Percentiles rank a stretch among this genome's conserved stretches.
phyloP scores from a whole-genome alignment of 768 basidiomycete genomes.

The Pleurotus salmoneostramineus region DNA sequence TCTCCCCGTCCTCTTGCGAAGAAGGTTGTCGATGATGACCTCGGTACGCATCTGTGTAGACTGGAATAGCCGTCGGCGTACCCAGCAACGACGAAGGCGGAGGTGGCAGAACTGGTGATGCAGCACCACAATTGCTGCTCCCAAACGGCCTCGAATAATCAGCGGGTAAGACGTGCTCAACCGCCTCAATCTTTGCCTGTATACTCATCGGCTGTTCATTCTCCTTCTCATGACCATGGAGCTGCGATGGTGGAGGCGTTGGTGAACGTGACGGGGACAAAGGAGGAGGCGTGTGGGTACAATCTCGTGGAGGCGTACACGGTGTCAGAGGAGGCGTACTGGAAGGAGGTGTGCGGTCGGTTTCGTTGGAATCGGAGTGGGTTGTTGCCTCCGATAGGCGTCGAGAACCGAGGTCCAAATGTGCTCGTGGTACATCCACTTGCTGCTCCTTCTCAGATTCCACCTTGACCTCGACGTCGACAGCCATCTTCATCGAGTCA shows the following conservation, averaged over 20 bases:
- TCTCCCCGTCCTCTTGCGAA: constrained; percentile 52
- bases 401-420: neutral
- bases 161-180: constrained; percentile 13
- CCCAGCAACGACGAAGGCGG: too few species aligned
- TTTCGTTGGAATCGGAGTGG: neutral
- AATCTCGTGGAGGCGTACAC: neutral
- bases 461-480: too few species aligned
- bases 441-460: neutral
- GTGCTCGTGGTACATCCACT: neutral
- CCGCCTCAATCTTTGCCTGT: constrained; percentile 15
- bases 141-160: neutral
- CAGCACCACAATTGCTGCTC: neutral
- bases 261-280: neutral
- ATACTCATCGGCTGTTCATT: constrained; percentile 6
- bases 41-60: constrained; percentile 4
- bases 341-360: neutral
- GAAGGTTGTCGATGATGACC: constrained; percentile 21
- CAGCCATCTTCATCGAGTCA: too few species aligned
- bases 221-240: neutral
- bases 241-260: neutral
- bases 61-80: neutral
- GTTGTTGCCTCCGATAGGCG: neutral
- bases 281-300: neutral
- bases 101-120: neutral
- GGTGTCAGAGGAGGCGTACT: constrained; percentile 5